phyloP scores from a whole-genome alignment of 345 rosid genomes.

The Linum lewisii region DNA sequence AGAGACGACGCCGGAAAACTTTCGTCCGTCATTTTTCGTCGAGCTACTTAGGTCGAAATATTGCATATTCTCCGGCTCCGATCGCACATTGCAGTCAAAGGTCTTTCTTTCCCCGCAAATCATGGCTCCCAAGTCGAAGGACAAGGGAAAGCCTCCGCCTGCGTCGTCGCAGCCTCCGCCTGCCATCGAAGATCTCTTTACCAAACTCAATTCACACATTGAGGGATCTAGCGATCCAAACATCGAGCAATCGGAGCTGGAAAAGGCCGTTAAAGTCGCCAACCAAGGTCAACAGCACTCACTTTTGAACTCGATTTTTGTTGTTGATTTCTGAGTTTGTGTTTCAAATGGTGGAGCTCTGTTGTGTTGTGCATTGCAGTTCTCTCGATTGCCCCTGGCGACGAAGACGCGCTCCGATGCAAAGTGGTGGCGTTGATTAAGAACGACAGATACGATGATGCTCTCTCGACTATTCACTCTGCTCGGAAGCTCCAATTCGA shows the following conservation, averaged over 20 bases:
- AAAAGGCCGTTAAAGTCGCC: constrained; percentile 54
- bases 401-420: constrained; percentile 84
- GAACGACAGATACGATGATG: constrained; percentile 55
- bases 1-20: background rate
- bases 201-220: constrained; percentile 50
- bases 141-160: constrained; percentile 38
- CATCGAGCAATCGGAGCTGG: constrained; percentile 32
- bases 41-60: background rate
- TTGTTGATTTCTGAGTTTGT: background rate
- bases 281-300: constrained; percentile 44
- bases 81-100: background rate
- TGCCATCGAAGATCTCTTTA: constrained; percentile 76
- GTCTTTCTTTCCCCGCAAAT: background rate
- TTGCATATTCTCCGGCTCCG: background rate
- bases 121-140: constrained; percentile 77
- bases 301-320: background rate
- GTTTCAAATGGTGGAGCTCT: background rate
- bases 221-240: constrained; percentile 3
- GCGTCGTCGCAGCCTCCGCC: constrained; percentile 53
- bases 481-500: constrained; percentile 34
- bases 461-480: constrained; percentile 53
- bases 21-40: background rate
- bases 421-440: constrained; percentile 71
- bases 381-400: constrained; percentile 51
- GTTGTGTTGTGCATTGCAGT: constrained; percentile 31